Percentiles rank a stretch among this genome's conserved stretches.
These are phyloP conservation scores for Cytospora chrysosperma DNA, from an alignment of 2,329 filamentous ascomycete species.

Conservation along the genomic window DNA sequence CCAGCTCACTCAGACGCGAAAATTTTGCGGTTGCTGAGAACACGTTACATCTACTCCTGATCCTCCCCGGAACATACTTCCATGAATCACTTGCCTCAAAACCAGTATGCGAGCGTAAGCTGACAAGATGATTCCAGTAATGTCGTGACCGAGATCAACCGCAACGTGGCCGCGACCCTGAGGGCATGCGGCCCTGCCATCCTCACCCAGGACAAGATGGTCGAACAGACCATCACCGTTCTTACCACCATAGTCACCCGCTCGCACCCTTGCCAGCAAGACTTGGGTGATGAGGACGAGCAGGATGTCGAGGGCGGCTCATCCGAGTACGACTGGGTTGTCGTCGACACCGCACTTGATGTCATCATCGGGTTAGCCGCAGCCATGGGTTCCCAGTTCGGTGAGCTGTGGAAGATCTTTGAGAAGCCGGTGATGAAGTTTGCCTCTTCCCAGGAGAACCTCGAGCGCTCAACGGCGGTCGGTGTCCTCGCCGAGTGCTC, in stretches of 20 bases:
- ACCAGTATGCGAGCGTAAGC: constrained; percentile 34
- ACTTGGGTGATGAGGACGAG: constrained; percentile 79
- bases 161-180: constrained; percentile 84
- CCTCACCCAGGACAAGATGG: constrained; percentile 68
- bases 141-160: constrained; percentile 92
- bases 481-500: constrained; percentile 91
- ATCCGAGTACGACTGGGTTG: constrained; percentile 96
- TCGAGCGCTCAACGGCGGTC: constrained; percentile 86
- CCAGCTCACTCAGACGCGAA: constrained; percentile 99
- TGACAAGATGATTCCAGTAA: constrained; percentile 57
- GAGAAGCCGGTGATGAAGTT: constrained; percentile 90
- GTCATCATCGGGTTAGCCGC: constrained; percentile 81
- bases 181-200: constrained; percentile 89
- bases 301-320: constrained; percentile 73
- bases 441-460: constrained; percentile 78
- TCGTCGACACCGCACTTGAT: constrained; percentile 91
- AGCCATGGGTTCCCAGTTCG: constrained; percentile 77
- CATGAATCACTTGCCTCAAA: constrained; percentile 27
- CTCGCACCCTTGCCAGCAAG: constrained; percentile 89
- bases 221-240: constrained; percentile 74
- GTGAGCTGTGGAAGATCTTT: constrained; percentile 92
- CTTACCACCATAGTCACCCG: constrained; percentile 80
- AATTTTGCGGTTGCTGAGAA: constrained; percentile 82
- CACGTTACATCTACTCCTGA: constrained; percentile 61
- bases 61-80: constrained; percentile 28